Base-by-base conservation (phyloP, 2,329 filamentous ascomycete species). In the Seiridium cupressi region DNA sequence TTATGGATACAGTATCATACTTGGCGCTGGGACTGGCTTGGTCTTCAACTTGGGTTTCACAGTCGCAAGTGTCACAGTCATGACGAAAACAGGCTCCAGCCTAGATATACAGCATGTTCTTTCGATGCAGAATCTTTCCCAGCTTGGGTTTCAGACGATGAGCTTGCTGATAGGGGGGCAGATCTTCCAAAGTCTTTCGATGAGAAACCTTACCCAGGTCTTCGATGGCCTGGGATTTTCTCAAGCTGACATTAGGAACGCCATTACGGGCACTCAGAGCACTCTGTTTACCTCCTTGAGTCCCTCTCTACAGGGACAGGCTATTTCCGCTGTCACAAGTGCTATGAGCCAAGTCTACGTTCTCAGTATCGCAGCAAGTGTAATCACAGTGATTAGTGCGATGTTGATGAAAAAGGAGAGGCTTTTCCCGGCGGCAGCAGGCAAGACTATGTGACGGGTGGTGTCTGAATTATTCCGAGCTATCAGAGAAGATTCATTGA, bases 1-100 rank as follows among this genome's bases (percentile, higher is more conserved):
- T 1, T 75, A 76, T 58, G 74, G 73, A 1, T 72, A 69, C 62
- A 69, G 68, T 5, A 67, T 75, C 26, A 59, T 77, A 1, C 56
- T 76, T 3, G 76, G 69, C 1, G 62, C 73, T 26, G 73, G 74
- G 4, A 65, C 65, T 9, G 73, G 73, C 6, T 59, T 68, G 0
- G 69, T 67, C 42, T 63, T 72, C 40, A 70, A 75, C 47, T 68
- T 70, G 1, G 62, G 62, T 26, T 76, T 72, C 63, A 65, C 72
- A 0, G 69, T 77, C 44, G 71, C 70, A 3, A 68, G 69, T 8
- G 68, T 70, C 3, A 75, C 70, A 31, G 71, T 73, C 1, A 57
- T 57, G 44, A 34, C 26, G 0, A 54, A 60, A 40, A 58, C 47
- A 6, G 57, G 59, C 7, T 3, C 51, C 18, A 58, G 51, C 3